phyloP scores from a whole-genome alignment of 1,139 yeast genomes.

The Kluyveromyces sp. region DNA sequence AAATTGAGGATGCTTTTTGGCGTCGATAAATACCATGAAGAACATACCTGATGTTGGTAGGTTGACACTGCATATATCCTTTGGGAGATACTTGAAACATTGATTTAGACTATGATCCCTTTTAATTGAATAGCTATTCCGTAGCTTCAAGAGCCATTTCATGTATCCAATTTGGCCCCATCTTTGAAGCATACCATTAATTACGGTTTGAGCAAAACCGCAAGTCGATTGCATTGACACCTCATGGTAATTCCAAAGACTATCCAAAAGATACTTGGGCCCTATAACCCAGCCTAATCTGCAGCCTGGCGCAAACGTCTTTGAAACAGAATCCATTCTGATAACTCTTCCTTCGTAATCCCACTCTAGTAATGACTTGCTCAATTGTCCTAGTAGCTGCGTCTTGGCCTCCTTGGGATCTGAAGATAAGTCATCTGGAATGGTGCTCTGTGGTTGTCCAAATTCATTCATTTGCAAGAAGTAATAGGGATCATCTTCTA shows the following conservation, averaged over 20 bases:
- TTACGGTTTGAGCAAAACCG: constrained; percentile 68
- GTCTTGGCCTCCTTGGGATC: constrained; percentile 29
- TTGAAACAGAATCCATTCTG: constrained; percentile 81
- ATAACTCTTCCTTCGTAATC: constrained; percentile 84
- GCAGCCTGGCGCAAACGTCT: constrained; percentile 83
- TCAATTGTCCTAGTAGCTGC: constrained; percentile 56
- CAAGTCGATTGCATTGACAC: constrained; percentile 72
- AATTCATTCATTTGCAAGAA: constrained; percentile 81
- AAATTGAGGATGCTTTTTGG: constrained; percentile 70
- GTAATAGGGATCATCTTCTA: constrained; percentile 94
- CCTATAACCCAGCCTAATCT: constrained; percentile 87
- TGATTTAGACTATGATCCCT: constrained; percentile 72
- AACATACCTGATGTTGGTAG: constrained; percentile 95
- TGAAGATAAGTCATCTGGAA: not conserved
- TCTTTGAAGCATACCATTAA: constrained; percentile 51
- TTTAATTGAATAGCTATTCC: constrained; percentile 69
- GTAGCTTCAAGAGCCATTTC: constrained; percentile 79
- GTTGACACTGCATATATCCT: constrained; percentile 41
- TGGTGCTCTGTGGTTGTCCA: constrained; percentile 27
- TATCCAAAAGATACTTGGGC: constrained; percentile 56
- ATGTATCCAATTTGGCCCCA: constrained; percentile 71
- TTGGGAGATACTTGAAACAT: constrained; percentile 51
- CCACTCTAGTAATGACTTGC: constrained; percentile 63
- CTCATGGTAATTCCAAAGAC: constrained; percentile 66
- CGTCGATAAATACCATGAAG: constrained; percentile 70